Percentiles rank a stretch among this genome's conserved stretches.
Conservation (phyloP, 2,329 filamentous ascomycete genomes). For the Bipolaris cookei region DNA sequence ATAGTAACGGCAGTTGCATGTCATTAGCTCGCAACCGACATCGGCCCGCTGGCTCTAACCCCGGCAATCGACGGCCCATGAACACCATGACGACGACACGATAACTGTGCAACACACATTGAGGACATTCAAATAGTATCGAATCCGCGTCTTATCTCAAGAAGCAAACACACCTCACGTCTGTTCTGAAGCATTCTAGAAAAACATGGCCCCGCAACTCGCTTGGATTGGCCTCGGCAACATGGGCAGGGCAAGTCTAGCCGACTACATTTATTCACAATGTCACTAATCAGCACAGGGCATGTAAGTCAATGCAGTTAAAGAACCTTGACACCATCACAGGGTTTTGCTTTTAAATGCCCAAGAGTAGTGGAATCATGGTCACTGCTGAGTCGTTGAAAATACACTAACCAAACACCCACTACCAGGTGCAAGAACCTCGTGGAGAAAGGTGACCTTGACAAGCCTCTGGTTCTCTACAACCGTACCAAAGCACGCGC, state of each 20-base stretch:
- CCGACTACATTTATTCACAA: constrained; percentile 10
- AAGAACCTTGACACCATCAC: background rate
- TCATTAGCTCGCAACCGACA: constrained; percentile 28
- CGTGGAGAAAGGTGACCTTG: constrained; percentile 74
- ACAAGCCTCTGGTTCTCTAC: constrained; percentile 75
- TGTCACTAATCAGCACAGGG: constrained; percentile 58
- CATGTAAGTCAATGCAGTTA: constrained; percentile 61
- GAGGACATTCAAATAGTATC: background rate
- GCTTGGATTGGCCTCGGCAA: constrained; percentile 86
- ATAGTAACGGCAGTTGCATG: constrained; percentile 13
- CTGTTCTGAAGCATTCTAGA: background rate
- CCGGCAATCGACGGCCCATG: constrained; percentile 4
- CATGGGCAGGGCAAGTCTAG: constrained; percentile 73
- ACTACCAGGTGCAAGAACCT: constrained; percentile 64
- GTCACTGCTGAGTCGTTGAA: background rate
- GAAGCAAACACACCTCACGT: background rate
- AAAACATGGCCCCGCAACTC: constrained; percentile 58
- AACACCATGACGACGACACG: constrained; percentile 9
- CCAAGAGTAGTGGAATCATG: background rate
- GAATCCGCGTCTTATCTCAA: background rate
- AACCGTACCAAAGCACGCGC: constrained; percentile 77
- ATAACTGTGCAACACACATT: background rate
- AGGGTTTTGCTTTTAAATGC: background rate
- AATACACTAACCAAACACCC: background rate
- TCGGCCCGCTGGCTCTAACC: constrained; percentile 14